phyloP scores from a whole-genome alignment of 768 basidiomycete species.

The Gautieria morchelliformis region DNA sequence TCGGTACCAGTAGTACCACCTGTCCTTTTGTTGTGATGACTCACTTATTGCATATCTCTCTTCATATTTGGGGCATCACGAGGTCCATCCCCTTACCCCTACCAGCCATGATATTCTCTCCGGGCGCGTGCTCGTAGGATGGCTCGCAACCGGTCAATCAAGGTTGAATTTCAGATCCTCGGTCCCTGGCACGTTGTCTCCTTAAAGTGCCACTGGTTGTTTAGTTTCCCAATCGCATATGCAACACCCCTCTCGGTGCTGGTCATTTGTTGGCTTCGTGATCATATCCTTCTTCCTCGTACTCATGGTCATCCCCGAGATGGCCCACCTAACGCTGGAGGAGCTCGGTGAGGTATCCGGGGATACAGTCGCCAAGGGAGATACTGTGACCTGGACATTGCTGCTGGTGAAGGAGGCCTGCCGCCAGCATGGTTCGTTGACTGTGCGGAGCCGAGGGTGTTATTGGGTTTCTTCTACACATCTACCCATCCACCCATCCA shows the following conservation, averaged over 20 bases:
- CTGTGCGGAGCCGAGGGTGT: no score
- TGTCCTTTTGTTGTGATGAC: slow-evolving; percentile 9
- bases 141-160: slow-evolving; percentile 11
- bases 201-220: slow-evolving; percentile 20
- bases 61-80: slow-evolving; percentile 35
- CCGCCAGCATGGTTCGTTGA: no score
- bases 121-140: slow-evolving; percentile 23
- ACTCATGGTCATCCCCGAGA: slow-evolving; percentile 41
- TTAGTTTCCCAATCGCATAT: slow-evolving; percentile 35
- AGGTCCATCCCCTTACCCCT: slow-evolving; percentile 48
- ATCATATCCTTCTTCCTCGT: slow-evolving; percentile 35
- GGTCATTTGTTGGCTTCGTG: slow-evolving; percentile 40
- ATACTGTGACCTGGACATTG: not conserved
- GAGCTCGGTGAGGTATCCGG: slow-evolving; percentile 42
- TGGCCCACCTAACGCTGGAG: slow-evolving; percentile 36
- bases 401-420: no score
- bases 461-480: no score
- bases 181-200: slow-evolving; percentile 10
- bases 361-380: slow-evolving; percentile 18
- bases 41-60: slow-evolving; percentile 17
- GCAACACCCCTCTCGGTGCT: slow-evolving; percentile 37
- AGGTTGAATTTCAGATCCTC: not conserved
- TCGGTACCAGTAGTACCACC: not conserved
- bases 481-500: no score
- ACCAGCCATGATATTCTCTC: slow-evolving; percentile 38